These are phyloP conservation scores for Echites panduratus DNA, from an alignment of 257 asterid genomes.

Conservation along the genomic window DNA sequence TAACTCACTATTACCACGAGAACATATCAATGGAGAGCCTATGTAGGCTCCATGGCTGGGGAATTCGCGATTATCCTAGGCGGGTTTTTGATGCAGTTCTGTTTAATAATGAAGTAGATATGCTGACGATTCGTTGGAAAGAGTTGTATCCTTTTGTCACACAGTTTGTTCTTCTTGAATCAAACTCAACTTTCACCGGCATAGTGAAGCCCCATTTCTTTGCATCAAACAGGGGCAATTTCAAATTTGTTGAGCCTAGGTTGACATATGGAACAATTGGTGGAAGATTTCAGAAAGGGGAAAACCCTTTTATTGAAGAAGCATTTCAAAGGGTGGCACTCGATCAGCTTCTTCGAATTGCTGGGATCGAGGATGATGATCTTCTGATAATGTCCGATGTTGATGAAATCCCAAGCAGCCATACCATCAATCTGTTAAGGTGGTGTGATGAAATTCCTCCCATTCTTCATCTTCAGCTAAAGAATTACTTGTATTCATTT, in stretches of 20 bases:
- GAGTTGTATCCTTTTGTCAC: conserved; percentile 74
- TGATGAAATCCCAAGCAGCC: conserved; percentile 78
- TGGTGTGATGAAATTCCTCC: conserved; percentile 83
- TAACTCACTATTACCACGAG: conserved; percentile 73
- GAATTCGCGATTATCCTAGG: conserved; percentile 66
- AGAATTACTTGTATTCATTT: conserved; percentile 70
- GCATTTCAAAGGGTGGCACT: conserved; percentile 75
- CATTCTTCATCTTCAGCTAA: conserved; percentile 66
- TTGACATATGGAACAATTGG: conserved; percentile 63
- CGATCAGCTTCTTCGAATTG: conserved; percentile 62
- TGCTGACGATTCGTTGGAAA: conserved; percentile 76
- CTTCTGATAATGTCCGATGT: conserved; percentile 85
- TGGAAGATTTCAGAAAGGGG: conserved; percentile 63
- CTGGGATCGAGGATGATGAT: conserved; percentile 86
- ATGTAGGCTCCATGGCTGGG: conserved; percentile 89
- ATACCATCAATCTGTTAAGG: conserved; percentile 64
- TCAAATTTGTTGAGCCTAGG: conserved; percentile 65
- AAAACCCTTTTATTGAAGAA: conserved; percentile 82
- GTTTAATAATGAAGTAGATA: conserved; percentile 75
- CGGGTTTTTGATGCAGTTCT: conserved; percentile 80
- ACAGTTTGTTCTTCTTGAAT: conserved; percentile 73
- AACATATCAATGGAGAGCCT: conserved; percentile 69
- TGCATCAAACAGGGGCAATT: conserved; percentile 40
- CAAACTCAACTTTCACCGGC: conserved; percentile 81
- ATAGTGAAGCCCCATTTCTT: conserved; percentile 68